Conservation (phyloP, 2,329 filamentous ascomycete genomes). For the Nemania diffusa region DNA sequence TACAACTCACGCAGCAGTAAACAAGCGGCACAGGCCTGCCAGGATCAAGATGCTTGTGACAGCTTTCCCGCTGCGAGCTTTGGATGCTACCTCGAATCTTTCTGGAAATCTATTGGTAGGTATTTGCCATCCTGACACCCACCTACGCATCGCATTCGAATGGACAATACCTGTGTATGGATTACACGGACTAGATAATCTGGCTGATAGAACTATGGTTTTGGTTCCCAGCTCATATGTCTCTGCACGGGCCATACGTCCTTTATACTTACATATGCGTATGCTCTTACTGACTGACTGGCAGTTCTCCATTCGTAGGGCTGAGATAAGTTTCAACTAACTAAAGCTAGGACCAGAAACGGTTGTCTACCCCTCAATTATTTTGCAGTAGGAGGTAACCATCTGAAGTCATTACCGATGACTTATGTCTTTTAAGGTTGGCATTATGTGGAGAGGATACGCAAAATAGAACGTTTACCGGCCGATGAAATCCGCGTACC, state of each 20-base stretch:
- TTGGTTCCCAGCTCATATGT: background rate
- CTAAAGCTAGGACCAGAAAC: conserved; percentile 15
- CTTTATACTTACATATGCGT: too few relatives aligned
- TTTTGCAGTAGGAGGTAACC: background rate
- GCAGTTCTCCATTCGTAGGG: conserved; percentile 20
- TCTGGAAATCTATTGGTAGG: conserved; percentile 6
- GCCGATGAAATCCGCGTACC: background rate
- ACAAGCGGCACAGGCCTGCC: conserved; percentile 13
- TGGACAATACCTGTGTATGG: too few relatives aligned
- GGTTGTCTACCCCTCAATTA: background rate
- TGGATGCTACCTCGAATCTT: conserved; percentile 12
- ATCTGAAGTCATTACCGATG: background rate
- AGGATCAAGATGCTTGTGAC: conserved; percentile 17
- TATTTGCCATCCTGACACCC: background rate
- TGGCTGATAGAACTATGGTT: background rate
- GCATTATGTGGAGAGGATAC: background rate
- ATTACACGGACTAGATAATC: too few relatives aligned
- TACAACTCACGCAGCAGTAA: conserved; percentile 2
- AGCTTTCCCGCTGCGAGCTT: conserved; percentile 11
- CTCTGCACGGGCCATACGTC: conserved; percentile 19
- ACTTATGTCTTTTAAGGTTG: background rate
- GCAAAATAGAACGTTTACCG: background rate
- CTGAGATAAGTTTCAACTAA: conserved; percentile 30
- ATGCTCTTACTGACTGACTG: too few relatives aligned
- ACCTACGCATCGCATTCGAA: too few relatives aligned